A percentile compares a stretch with the other conserved stretches of the same genome.
phyloP scores from a whole-genome alignment of 148 eudicot genomes.

The Rhododendron williamsianum region DNA sequence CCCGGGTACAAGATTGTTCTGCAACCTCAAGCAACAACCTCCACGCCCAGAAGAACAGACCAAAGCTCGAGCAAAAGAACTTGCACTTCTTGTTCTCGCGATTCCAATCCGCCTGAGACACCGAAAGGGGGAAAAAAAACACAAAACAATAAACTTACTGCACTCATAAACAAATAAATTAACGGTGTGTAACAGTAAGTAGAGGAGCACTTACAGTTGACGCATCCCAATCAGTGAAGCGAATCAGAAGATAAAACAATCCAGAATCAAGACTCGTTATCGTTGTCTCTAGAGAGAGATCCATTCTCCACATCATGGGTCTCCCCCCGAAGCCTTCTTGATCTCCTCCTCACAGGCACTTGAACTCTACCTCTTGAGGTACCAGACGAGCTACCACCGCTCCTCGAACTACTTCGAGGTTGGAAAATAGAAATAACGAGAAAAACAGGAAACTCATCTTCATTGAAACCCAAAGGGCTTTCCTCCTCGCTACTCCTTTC shows the following conservation, averaged over 20 bases:
- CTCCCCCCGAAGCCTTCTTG: constrained; percentile 65
- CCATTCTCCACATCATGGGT: constrained; percentile 44
- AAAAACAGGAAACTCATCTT: constrained; percentile 54
- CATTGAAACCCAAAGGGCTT: constrained; percentile 40
- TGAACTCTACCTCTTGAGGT: constrained; percentile 48
- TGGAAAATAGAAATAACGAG: constrained; percentile 50
- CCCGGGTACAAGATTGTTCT: neutral
- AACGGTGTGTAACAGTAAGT: neutral
- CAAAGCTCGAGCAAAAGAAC: neutral
- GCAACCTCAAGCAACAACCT: neutral
- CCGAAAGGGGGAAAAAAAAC: neutral
- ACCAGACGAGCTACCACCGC: constrained; percentile 59
- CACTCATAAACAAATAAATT: neutral
- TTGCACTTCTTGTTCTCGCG: neutral
- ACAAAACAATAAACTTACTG: neutral
- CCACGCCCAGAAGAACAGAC: neutral
- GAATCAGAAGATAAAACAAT: neutral
- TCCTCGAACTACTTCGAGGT: constrained; percentile 42
- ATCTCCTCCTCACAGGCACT: constrained; percentile 45
- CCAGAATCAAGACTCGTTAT: constrained; percentile 25
- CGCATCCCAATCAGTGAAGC: neutral
- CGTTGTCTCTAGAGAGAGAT: constrained; percentile 39
- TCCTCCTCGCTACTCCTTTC: constrained; percentile 42
- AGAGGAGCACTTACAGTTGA: neutral
- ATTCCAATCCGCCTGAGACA: neutral